Percentiles rank a stretch among this genome's conserved stretches.
phyloP scores from a whole-genome alignment of 2,329 filamentous ascomycete species.

The Fusarium sp. region DNA sequence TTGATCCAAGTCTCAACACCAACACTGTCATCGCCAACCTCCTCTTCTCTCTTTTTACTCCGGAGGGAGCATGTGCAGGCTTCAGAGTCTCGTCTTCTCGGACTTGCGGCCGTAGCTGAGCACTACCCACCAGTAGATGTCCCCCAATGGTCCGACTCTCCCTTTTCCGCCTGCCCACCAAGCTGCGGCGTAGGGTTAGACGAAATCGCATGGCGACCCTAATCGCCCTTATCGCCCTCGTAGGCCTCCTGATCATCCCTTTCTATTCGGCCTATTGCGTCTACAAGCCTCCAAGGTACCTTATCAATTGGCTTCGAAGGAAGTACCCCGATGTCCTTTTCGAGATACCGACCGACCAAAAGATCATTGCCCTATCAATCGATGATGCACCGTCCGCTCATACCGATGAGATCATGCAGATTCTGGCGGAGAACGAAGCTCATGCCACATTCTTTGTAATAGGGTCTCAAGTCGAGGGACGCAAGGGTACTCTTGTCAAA shows the following conservation, averaged over 20 bases:
- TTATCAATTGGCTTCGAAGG: constrained; percentile 77
- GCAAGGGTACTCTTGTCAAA: constrained; percentile 65
- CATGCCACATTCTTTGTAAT: constrained; percentile 91
- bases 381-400: constrained; percentile 85
- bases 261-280: constrained; percentile 71
- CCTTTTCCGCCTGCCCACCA: constrained; percentile 66
- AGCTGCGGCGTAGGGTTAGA: constrained; percentile 67
- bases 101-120: constrained; percentile 38
- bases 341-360: constrained; percentile 69
- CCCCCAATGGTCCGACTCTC: constrained; percentile 55
- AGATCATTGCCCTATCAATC: constrained; percentile 83
- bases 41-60: constrained; percentile 5
- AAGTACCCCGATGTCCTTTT: constrained; percentile 85
- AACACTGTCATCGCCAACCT: constrained; percentile 22
- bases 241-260: constrained; percentile 53
- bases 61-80: constrained; percentile 42
- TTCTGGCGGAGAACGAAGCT: constrained; percentile 74
- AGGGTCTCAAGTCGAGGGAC: constrained; percentile 75
- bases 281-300: constrained; percentile 81
- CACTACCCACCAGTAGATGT: constrained; percentile 21
- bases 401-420: constrained; percentile 75
- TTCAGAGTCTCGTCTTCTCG: constrained; percentile 35
- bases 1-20: constrained; percentile 22
- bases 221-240: constrained; percentile 54
- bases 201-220: constrained; percentile 70